Evolutionary conservation across 768 basidiomycete genomes (phyloP).

Genomic region (Psilocybe cyanescens): DNA sequence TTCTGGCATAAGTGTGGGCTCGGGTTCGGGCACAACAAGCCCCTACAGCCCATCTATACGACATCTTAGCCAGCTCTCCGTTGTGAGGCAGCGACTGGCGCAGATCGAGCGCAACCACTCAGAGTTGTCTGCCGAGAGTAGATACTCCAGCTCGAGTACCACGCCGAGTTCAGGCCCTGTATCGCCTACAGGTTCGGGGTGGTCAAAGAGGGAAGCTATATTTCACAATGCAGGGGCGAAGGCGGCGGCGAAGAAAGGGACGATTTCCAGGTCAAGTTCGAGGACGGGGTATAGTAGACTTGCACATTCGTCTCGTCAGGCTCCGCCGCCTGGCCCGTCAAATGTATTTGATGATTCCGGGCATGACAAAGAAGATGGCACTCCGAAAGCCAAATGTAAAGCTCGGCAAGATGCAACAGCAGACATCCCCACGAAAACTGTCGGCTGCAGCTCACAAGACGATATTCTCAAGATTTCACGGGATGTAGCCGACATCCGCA

Average conservation of each 20-base stretch:
- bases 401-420: not conserved
- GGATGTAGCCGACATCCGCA: constrained; percentile 23
- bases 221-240: constrained; percentile 11
- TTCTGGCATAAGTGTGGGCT: not conserved
- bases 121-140: constrained; percentile 22
- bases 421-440: not conserved
- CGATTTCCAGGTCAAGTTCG: not conserved
- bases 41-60: constrained; percentile 61
- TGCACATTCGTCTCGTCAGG: not conserved
- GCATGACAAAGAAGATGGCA: not conserved
- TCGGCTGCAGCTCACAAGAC: constrained; percentile 6
- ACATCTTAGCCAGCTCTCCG: constrained; percentile 61
- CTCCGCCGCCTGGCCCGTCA: not conserved
- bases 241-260: not conserved
- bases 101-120: constrained; percentile 52
- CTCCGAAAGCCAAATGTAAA: not conserved
- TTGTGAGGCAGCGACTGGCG: constrained; percentile 69
- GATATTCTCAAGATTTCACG: constrained; percentile 22
- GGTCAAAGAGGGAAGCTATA: constrained; percentile 19
- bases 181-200: constrained; percentile 16
- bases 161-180: constrained; percentile 16
- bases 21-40: not conserved
- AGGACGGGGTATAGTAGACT: not conserved
- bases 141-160: constrained; percentile 1
- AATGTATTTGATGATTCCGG: not conserved